phyloP scores from a whole-genome alignment of 2,329 filamentous ascomycete species.

The Cladosporium cucumerinum region DNA sequence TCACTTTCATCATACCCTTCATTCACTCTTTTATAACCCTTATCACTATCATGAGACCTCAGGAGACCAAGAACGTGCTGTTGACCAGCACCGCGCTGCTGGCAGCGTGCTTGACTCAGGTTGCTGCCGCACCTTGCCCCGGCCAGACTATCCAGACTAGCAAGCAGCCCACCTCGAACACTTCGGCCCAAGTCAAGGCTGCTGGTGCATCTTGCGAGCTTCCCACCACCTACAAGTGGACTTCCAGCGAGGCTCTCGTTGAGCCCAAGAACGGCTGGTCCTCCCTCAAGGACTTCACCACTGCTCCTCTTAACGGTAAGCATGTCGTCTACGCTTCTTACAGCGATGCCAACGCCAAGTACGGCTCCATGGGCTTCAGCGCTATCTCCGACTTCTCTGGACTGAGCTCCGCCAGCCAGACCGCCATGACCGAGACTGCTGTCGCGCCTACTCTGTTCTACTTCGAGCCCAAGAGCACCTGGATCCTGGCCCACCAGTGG shows the following conservation, averaged over 20 bases:
- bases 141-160: not conserved
- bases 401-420: slow-evolving; percentile 54
- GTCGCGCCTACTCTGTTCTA: slow-evolving; percentile 63
- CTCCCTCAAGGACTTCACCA: slow-evolving; percentile 62
- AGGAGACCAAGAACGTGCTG: slow-evolving; percentile 12
- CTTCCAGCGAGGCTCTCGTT: slow-evolving; percentile 44
- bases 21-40: not conserved
- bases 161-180: not conserved
- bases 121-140: slow-evolving; percentile 36
- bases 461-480: slow-evolving; percentile 59
- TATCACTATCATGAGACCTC: slow-evolving; percentile 12
- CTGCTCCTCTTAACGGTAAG: slow-evolving; percentile 53
- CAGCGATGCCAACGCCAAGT: slow-evolving; percentile 44
- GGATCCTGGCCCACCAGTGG: slow-evolving; percentile 67
- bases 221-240: slow-evolving; percentile 56
- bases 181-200: not conserved
- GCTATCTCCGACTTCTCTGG: slow-evolving; percentile 53
- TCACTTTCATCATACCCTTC: not conserved
- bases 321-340: slow-evolving; percentile 60
- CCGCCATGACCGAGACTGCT: slow-evolving; percentile 43
- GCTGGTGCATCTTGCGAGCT: slow-evolving; percentile 43
- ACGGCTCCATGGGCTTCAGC: slow-evolving; percentile 59
- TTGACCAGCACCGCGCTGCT: slow-evolving; percentile 17
- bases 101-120: slow-evolving; percentile 7
- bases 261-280: slow-evolving; percentile 53